phyloP scores from a whole-genome alignment of 106 monocot genomes.

The Acorus calamus region DNA sequence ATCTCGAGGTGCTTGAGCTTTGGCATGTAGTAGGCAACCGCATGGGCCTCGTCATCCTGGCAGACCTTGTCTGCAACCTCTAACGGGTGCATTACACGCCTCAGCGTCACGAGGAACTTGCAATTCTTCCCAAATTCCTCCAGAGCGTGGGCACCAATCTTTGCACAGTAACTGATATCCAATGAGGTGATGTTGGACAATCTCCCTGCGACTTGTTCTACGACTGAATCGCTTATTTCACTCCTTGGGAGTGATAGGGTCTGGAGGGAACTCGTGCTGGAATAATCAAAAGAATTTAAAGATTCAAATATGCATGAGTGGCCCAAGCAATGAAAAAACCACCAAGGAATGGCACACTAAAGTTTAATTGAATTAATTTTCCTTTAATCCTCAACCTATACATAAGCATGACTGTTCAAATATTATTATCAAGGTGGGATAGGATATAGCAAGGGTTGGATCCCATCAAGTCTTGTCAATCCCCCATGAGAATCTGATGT shows the following conservation, averaged over 20 bases:
- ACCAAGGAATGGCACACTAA: not conserved
- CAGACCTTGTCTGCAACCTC: slow-evolving; percentile 54
- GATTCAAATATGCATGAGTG: no score
- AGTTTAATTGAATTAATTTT: not conserved
- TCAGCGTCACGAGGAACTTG: slow-evolving; percentile 41
- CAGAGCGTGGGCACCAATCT: slow-evolving; percentile 60
- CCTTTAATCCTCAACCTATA: no score
- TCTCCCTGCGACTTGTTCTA: slow-evolving; percentile 57
- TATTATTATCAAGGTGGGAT: no score
- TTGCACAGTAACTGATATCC: slow-evolving; percentile 77
- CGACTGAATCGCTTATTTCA: slow-evolving; percentile 55
- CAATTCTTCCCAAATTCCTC: slow-evolving; percentile 71
- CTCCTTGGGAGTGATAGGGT: slow-evolving; percentile 68
- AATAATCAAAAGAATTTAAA: slow-evolving; percentile 16
- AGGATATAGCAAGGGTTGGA: no score
- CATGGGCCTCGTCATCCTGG: slow-evolving; percentile 85
- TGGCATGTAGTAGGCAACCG: slow-evolving; percentile 70
- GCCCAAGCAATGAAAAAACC: not conserved
- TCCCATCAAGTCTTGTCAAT: no score
- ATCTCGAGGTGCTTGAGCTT: slow-evolving; percentile 71
- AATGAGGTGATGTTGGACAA: slow-evolving; percentile 62
- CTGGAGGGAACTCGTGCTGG: slow-evolving; percentile 60
- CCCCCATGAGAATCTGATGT: no score
- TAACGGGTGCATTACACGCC: slow-evolving; percentile 64
- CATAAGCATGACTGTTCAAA: no score